Evolutionary conservation across 257 asterid species (phyloP).

Genomic region (Lycium ferocissimum): DNA sequence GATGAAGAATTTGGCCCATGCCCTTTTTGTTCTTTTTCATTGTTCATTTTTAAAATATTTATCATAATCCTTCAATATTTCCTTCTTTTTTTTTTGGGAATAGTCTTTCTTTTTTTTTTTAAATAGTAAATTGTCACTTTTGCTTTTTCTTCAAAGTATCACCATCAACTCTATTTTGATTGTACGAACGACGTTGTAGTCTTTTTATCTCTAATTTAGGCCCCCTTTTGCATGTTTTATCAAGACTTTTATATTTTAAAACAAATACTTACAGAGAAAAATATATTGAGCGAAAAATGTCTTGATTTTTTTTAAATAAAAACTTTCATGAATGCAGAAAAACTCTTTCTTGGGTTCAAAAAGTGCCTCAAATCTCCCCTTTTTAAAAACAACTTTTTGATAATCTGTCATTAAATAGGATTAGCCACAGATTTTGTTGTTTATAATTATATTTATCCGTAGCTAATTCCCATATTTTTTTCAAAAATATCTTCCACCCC

Average conservation of each 20-base stretch:
- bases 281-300: neutral
- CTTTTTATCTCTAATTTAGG: neutral
- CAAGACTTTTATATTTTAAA: neutral
- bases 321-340: neutral
- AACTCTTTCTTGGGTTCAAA: neutral
- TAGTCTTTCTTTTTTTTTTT: neutral
- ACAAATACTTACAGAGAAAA: neutral
- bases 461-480: neutral
- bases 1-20: constrained; percentile 37
- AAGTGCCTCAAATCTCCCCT: neutral
- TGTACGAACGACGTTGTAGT: constrained; percentile 21
- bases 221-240: neutral
- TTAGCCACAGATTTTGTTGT: neutral
- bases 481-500: neutral
- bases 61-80: neutral
- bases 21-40: constrained; percentile 47
- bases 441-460: neutral
- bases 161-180: neutral
- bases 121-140: neutral
- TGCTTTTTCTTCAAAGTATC: neutral
- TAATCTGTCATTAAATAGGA: neutral
- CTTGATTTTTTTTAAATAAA: neutral
- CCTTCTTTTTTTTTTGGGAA: neutral
- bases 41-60: neutral
- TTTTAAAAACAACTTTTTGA: neutral